phyloP scores from a whole-genome alignment of 2,329 filamentous ascomycete genomes.

The Emericellopsis atlantica region DNA sequence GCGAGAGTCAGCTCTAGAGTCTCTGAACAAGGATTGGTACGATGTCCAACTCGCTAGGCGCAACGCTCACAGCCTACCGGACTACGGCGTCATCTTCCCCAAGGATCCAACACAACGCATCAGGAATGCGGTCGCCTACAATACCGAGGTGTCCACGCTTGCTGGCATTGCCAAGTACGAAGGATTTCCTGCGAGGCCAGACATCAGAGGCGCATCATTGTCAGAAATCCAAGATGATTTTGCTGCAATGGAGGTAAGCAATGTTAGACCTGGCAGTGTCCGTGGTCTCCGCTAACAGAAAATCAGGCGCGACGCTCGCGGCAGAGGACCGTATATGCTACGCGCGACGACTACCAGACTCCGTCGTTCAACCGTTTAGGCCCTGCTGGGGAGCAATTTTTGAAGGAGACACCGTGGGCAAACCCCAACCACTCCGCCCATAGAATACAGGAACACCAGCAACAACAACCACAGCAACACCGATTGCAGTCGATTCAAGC shows the following conservation, averaged over 20 bases:
- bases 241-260: slow-evolving; percentile 67
- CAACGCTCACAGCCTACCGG: slow-evolving; percentile 65
- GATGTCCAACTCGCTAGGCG: slow-evolving; percentile 83
- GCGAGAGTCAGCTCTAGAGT: slow-evolving; percentile 66
- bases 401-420: slow-evolving; percentile 85
- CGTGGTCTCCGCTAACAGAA: no score
- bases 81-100: slow-evolving; percentile 73
- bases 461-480: slow-evolving; percentile 18
- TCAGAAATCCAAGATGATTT: slow-evolving; percentile 78
- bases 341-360: slow-evolving; percentile 34
- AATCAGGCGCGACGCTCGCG: slow-evolving; percentile 22
- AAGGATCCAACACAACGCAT: slow-evolving; percentile 66
- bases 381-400: slow-evolving; percentile 71
- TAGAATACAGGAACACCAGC: slow-evolving; percentile 25
- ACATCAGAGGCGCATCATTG: slow-evolving; percentile 59
- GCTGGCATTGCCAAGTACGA: slow-evolving; percentile 89
- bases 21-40: slow-evolving; percentile 82
- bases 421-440: slow-evolving; percentile 75
- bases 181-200: slow-evolving; percentile 90
- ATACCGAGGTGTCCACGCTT: slow-evolving; percentile 84
- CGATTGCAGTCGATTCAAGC: slow-evolving; percentile 15
- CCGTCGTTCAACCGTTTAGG: slow-evolving; percentile 37
- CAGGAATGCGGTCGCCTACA: slow-evolving; percentile 80
- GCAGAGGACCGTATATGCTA: slow-evolving; percentile 7
- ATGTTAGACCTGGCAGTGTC: background rate